Evolutionary conservation across 2,329 filamentous ascomycete species (phyloP).

Genomic region (Xylariaceae sp.): DNA sequence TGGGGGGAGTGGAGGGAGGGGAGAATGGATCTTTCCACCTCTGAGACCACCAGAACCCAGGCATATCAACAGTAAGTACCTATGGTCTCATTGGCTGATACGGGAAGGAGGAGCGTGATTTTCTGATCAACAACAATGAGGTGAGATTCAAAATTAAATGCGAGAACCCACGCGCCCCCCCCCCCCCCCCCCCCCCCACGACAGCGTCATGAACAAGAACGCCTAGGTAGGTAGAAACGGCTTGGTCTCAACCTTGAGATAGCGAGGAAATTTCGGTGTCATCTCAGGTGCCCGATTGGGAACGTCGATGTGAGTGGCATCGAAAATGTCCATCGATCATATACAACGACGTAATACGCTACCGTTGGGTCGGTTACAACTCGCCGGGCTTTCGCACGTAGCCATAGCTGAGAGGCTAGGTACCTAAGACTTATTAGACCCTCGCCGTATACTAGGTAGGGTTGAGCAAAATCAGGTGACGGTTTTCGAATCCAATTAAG

Average conservation of each 20-base stretch:
- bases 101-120: background rate
- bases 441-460: background rate
- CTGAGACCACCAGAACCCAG: background rate
- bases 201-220: background rate
- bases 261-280: background rate
- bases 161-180: background rate
- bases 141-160: background rate
- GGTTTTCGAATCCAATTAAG: background rate
- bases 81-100: background rate
- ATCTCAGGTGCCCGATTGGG: background rate
- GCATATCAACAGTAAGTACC: background rate
- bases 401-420: background rate
- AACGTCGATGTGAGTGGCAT: background rate
- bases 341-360: background rate
- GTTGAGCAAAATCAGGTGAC: background rate
- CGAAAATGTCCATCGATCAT: background rate
- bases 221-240: background rate
- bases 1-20: background rate
- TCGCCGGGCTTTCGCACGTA: background rate
- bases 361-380: background rate
- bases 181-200: no score
- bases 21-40: conserved; percentile 1
- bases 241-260: background rate
- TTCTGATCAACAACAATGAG: background rate
- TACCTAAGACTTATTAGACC: no score